Conservation (phyloP, 208 protist species). For the Naegleria fowleri region DNA sequence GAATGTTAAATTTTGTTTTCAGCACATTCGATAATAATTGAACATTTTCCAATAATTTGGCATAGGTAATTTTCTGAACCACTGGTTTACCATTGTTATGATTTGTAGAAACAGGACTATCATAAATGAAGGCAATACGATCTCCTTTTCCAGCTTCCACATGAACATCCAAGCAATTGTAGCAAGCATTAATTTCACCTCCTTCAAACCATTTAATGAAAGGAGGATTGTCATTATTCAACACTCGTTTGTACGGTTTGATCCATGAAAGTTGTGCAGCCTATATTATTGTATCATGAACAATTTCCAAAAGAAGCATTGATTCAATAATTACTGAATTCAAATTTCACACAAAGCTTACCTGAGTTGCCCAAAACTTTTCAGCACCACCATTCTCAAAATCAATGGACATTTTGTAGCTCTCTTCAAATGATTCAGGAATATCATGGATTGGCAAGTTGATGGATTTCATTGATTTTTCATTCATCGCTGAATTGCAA, state of each 20-base stretch:
- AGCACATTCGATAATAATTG: background rate
- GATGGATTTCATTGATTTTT: background rate
- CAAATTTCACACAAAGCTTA: too few relatives aligned
- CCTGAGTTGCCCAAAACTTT: constrained; percentile 2
- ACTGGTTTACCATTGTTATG: background rate
- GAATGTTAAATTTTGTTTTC: background rate
- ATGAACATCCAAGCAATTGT: constrained; percentile 71
- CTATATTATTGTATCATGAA: background rate
- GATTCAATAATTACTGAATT: too few relatives aligned
- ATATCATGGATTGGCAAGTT: background rate
- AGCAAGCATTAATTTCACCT: constrained; percentile 68
- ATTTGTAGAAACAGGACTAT: background rate
- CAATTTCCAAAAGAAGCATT: too few relatives aligned
- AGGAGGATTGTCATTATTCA: background rate
- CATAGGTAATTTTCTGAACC: background rate
- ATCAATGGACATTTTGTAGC: constrained; percentile 14
- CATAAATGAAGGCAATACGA: constrained; percentile 11
- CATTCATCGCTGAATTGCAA: background rate
- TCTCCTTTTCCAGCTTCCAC: background rate
- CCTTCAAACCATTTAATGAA: constrained; percentile 72
- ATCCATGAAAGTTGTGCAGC: background rate
- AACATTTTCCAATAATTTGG: background rate
- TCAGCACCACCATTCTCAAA: constrained; percentile 20
- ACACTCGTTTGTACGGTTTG: background rate
- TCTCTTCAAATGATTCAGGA: background rate